phyloP scores from a whole-genome alignment of 2,329 filamentous ascomycete genomes.

The Tolypocladium guangdongense region DNA sequence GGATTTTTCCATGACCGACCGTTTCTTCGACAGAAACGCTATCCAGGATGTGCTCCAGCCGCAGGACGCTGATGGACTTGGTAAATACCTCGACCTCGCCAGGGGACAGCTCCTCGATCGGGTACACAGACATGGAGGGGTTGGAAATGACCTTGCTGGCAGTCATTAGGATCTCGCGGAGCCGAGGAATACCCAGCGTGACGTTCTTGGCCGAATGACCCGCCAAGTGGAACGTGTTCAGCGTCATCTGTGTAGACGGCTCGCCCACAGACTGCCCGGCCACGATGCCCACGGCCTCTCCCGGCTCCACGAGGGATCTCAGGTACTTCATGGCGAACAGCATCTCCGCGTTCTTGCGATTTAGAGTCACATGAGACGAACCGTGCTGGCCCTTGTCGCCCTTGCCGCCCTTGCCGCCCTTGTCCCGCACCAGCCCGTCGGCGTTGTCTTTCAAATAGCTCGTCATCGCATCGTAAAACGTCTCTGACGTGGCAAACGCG shows the following conservation, averaged over 20 bases:
- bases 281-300: slow-evolving; percentile 93
- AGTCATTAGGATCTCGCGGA: slow-evolving; percentile 97
- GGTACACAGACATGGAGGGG: slow-evolving; percentile 75
- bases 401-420: slow-evolving; percentile 29
- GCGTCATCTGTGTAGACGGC: slow-evolving; percentile 96
- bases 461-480: slow-evolving; percentile 61
- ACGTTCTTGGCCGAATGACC: slow-evolving; percentile 98
- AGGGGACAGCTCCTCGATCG: slow-evolving; percentile 60
- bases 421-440: slow-evolving; percentile 42
- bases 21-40: slow-evolving; percentile 70
- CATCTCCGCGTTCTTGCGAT: slow-evolving; percentile 67
- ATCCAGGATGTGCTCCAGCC: slow-evolving; percentile 74
- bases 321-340: slow-evolving; percentile 89
- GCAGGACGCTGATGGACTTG: slow-evolving; percentile 82
- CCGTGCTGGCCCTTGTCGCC: slow-evolving; percentile 18
- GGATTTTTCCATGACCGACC: slow-evolving; percentile 58
- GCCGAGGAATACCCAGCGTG: slow-evolving; percentile 91
- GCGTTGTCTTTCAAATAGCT: slow-evolving; percentile 72
- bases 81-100: slow-evolving; percentile 69
- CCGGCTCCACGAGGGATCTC: slow-evolving; percentile 82
- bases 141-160: slow-evolving; percentile 83
- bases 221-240: slow-evolving; percentile 99
- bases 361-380: slow-evolving; percentile 28
- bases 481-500: slow-evolving; percentile 81
- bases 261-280: slow-evolving; percentile 95